These are phyloP conservation scores for Stephania cephalantha DNA, from an alignment of 164 flowering plant species.

Conservation along the genomic window DNA sequence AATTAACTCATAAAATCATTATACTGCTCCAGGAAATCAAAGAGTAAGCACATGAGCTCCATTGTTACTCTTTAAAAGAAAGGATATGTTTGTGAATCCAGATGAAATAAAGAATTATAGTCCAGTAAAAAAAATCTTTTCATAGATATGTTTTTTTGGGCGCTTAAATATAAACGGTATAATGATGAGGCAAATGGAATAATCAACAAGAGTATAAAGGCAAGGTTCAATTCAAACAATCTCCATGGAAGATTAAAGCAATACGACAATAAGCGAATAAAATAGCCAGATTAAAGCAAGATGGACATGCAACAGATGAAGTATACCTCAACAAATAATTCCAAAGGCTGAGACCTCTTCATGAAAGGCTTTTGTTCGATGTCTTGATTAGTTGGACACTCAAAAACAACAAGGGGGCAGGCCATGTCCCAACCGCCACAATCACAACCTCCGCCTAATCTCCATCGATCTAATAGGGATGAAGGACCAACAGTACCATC, in stretches of 20 bases:
- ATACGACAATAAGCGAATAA: too few relatives aligned
- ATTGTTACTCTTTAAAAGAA: not conserved
- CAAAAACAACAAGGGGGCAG: slow-evolving; percentile 63
- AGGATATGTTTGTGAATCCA: not conserved
- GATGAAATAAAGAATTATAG: not conserved
- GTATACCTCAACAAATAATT: slow-evolving; percentile 72
- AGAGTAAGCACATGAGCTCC: not conserved
- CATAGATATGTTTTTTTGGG: too few relatives aligned
- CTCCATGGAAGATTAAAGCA: not conserved
- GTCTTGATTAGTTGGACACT: slow-evolving; percentile 24
- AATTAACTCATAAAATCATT: not conserved
- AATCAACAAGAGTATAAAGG: too few relatives aligned
- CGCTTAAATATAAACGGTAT: not conserved
- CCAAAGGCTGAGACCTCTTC: slow-evolving; percentile 30
- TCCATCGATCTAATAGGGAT: slow-evolving; percentile 78
- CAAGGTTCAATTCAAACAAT: not conserved
- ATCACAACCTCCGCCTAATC: slow-evolving; percentile 85
- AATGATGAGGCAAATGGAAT: too few relatives aligned
- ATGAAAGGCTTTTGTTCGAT: slow-evolving; percentile 23
- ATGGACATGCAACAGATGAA: slow-evolving; percentile 2
- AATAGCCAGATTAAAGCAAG: not conserved
- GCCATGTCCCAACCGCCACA: slow-evolving; percentile 99
- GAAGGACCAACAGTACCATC: slow-evolving; percentile 50
- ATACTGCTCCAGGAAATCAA: not conserved
- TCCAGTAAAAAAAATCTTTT: not conserved